Evolutionary conservation across 2,329 filamentous ascomycete genomes (phyloP).

Genomic region (Cadophora sp.): DNA sequence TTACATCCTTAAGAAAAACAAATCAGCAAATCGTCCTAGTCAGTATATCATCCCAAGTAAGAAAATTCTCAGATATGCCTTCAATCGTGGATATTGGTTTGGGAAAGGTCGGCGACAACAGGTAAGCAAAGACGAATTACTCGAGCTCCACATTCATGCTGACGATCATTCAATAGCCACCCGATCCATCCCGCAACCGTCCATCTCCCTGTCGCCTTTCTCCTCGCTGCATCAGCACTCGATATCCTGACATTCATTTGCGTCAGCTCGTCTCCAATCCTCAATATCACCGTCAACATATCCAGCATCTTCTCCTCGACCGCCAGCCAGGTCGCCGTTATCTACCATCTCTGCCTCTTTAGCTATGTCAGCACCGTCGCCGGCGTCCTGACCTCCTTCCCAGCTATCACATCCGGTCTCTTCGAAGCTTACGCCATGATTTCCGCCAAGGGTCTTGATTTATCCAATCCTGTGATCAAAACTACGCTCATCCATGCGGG

Average conservation of each 20-base stretch:
- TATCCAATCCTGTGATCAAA: slow-evolving; percentile 24
- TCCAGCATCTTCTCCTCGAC: slow-evolving; percentile 18
- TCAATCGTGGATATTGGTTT: slow-evolving; percentile 11
- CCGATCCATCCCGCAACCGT: slow-evolving; percentile 31
- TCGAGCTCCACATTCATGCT: neutral
- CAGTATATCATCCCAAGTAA: neutral
- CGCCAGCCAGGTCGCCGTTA: neutral
- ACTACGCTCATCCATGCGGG: slow-evolving; percentile 25
- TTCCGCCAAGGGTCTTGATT: slow-evolving; percentile 19
- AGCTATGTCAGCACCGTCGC: slow-evolving; percentile 23
- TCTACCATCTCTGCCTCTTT: slow-evolving; percentile 22
- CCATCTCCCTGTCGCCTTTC: slow-evolving; percentile 30
- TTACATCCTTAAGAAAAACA: too few species aligned
- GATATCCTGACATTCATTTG: slow-evolving; percentile 6
- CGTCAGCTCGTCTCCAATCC: neutral
- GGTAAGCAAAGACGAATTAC: neutral
- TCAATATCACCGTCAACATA: neutral
- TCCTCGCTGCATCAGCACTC: slow-evolving; percentile 11
- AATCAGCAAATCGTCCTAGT: too few species aligned
- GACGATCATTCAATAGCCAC: neutral
- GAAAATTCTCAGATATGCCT: neutral
- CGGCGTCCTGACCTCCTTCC: slow-evolving; percentile 28
- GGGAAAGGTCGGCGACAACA: slow-evolving; percentile 13
- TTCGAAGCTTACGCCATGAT: slow-evolving; percentile 27
- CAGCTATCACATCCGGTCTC: slow-evolving; percentile 25